Conservation (phyloP, 495 filamentous ascomycete species). For the Podospora conica region DNA sequence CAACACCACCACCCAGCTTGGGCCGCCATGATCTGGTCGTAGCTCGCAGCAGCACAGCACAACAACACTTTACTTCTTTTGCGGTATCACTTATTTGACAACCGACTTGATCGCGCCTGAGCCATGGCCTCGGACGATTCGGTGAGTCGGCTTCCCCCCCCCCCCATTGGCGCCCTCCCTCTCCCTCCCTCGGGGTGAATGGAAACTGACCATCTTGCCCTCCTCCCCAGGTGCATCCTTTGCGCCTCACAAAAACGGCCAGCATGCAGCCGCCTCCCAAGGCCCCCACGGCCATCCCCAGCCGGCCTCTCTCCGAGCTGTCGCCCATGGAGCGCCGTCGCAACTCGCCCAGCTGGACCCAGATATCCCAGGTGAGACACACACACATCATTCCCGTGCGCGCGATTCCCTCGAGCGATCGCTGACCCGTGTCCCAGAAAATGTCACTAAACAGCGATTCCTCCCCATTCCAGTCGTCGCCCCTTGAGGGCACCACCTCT, state of each 20-base stretch:
- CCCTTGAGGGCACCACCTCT: constrained; percentile 57
- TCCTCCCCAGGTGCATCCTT: constrained; percentile 44
- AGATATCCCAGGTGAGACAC: constrained; percentile 57
- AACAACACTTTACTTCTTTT: not conserved
- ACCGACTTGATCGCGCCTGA: constrained; percentile 7
- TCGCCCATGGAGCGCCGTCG: constrained; percentile 50
- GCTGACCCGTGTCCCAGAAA: constrained; percentile 31
- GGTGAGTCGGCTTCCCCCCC: constrained; percentile 24
- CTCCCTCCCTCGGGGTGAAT: not conserved
- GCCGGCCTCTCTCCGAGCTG: constrained; percentile 52
- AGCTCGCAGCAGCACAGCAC: not conserved
- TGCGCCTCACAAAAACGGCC: constrained; percentile 53
- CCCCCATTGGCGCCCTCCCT: not conserved
- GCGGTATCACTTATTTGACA: not conserved
- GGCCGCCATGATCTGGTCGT: not conserved
- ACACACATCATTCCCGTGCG: constrained; percentile 1
- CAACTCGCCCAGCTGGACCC: constrained; percentile 76
- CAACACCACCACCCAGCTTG: not conserved
- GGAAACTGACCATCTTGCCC: not conserved
- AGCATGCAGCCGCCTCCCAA: constrained; percentile 42
- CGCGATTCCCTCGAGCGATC: constrained; percentile 1
- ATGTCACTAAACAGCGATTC: constrained; percentile 58
- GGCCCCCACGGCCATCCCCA: constrained; percentile 35
- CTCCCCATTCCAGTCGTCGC: constrained; percentile 71
- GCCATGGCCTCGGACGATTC: constrained; percentile 38